A percentile compares a stretch with the other conserved stretches of the same genome.
Evolutionary conservation across 257 asterid species (phyloP).

Genomic region (Nicotiana benthamiana): DNA sequence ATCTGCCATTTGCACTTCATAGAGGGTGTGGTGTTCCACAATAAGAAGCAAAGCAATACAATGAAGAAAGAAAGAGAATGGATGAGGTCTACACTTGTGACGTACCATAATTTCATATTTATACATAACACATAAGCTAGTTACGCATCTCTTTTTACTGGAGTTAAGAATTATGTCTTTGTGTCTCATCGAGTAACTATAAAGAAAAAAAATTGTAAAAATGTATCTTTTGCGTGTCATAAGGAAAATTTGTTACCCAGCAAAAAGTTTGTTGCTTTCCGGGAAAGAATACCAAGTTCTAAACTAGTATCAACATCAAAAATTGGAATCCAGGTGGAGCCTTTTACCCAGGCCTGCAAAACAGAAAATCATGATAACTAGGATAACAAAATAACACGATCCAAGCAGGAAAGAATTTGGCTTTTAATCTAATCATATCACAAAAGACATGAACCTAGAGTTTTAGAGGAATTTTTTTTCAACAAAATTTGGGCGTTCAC

Average conservation of each 20-base stretch:
- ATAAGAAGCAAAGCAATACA: not conserved
- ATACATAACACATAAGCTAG: not conserved
- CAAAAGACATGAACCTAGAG: not conserved
- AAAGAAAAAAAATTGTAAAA: not conserved
- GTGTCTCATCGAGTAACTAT: not conserved
- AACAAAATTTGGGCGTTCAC: not conserved
- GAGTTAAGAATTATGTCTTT: not conserved
- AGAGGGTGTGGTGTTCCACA: not conserved
- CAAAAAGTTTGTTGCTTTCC: slow-evolving; percentile 61
- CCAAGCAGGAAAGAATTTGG: not conserved
- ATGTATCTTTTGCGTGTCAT: not conserved
- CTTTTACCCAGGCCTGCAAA: slow-evolving; percentile 88
- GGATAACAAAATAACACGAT: not conserved
- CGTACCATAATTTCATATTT: not conserved
- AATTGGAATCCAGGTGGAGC: slow-evolving; percentile 86
- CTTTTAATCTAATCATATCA: not conserved
- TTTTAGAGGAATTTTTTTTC: not conserved
- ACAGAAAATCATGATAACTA: not conserved
- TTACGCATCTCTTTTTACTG: not conserved
- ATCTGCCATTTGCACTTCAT: not conserved
- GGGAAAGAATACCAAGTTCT: slow-evolving; percentile 60
- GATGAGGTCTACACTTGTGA: not conserved
- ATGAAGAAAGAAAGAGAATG: not conserved
- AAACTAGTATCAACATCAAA: slow-evolving; percentile 61
- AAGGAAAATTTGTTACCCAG: slow-evolving; percentile 49